These are phyloP conservation scores for Fabrea salina DNA, from an alignment of 169 alveolate genomes.

Conservation along the genomic window DNA sequence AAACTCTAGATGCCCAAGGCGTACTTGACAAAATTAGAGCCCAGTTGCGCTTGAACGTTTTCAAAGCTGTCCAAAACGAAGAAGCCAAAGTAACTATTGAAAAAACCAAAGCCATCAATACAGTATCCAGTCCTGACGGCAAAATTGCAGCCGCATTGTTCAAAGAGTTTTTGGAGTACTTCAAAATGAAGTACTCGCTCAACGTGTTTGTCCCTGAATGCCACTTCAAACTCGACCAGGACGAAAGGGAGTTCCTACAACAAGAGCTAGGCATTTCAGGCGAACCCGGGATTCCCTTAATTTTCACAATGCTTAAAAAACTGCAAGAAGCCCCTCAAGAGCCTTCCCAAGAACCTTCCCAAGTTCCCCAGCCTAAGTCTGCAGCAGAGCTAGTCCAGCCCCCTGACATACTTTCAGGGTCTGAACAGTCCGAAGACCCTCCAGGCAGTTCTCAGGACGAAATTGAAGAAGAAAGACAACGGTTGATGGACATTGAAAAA, in stretches of 20 bases:
- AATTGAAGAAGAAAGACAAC: neutral
- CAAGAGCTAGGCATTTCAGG: neutral
- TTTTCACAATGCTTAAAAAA: neutral
- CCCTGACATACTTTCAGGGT: neutral
- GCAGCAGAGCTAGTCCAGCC: neutral
- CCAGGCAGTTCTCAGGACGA: neutral
- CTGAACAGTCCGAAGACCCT: neutral
- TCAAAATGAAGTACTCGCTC: slow-evolving; percentile 16
- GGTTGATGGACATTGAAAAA: neutral
- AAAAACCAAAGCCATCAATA: too few species aligned
- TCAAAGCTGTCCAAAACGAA: slow-evolving; percentile 51
- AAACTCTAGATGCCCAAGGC: slow-evolving; percentile 60
- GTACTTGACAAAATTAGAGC: slow-evolving; percentile 59
- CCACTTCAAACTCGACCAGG: neutral
- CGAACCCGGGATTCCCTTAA: neutral
- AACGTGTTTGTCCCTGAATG: slow-evolving; percentile 34
- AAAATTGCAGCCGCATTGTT: slow-evolving; percentile 19
- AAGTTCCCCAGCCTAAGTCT: neutral
- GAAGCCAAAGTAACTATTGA: slow-evolving; percentile 34
- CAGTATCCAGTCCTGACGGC: slow-evolving; percentile 29
- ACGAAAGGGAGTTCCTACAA: neutral
- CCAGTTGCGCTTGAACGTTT: slow-evolving; percentile 53
- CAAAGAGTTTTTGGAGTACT: slow-evolving; percentile 31
- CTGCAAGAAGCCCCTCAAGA: neutral
- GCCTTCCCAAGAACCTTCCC: neutral